These are phyloP conservation scores for Rasamsonia emersonii DNA, from an alignment of 2,329 filamentous ascomycete genomes.

Conservation along the genomic window DNA sequence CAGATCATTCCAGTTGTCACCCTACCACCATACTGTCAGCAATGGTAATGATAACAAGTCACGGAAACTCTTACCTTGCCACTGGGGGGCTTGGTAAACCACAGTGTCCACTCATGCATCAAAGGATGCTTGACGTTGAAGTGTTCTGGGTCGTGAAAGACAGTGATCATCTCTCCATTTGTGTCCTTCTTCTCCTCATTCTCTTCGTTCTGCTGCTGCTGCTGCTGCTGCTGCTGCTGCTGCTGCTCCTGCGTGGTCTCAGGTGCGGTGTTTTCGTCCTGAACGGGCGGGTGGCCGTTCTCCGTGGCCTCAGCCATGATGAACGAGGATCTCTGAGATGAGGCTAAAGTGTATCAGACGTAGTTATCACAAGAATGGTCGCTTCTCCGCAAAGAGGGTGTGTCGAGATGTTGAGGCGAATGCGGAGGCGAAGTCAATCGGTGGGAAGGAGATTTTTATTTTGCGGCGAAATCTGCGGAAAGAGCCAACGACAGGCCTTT, in stretches of 20 bases:
- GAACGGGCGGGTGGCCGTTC: constrained; percentile 25
- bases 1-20: constrained; percentile 97
- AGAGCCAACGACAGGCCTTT: too few relatives aligned
- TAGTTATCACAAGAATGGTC: too few relatives aligned
- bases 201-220: constrained; percentile 26
- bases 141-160: constrained; percentile 97
- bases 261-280: constrained; percentile 49
- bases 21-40: constrained; percentile 43
- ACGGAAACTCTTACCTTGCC: constrained; percentile 61
- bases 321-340: constrained; percentile 5
- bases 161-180: constrained; percentile 64
- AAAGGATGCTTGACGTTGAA: constrained; percentile 99
- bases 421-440: too few relatives aligned
- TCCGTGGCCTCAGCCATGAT: constrained; percentile 31
- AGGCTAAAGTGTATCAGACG: constrained; percentile 3
- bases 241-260: constrained; percentile 36
- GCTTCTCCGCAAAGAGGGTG: too few relatives aligned
- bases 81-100: constrained; percentile 97
- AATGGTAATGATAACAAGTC: not conserved
- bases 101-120: constrained; percentile 95
- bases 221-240: constrained; percentile 27
- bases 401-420: constrained; percentile 5
- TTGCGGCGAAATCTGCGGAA: not conserved
- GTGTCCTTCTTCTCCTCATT: constrained; percentile 9
- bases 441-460: too few relatives aligned